These are phyloP conservation scores for Metschnikowia peoriensis DNA, from an alignment of 805 yeast genomes.

Conservation along the genomic window DNA sequence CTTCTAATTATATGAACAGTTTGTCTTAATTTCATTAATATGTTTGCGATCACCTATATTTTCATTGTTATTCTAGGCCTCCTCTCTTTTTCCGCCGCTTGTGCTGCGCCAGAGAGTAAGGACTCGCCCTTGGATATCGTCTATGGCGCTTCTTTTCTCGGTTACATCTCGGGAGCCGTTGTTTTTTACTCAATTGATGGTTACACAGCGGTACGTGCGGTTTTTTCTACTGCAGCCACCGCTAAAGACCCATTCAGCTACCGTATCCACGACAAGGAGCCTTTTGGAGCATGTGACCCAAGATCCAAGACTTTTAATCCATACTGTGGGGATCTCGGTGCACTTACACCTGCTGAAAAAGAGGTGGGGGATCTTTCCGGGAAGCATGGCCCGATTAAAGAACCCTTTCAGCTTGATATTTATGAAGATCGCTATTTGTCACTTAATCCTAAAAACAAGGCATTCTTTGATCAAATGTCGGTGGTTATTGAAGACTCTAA, in stretches of 20 bases:
- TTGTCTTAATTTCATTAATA: neutral
- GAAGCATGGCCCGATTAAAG: conserved; percentile 1
- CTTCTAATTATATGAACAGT: neutral
- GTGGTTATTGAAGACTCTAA: neutral
- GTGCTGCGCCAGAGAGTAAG: conserved; percentile 3
- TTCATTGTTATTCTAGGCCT: neutral
- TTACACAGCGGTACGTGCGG: neutral
- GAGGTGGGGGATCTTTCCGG: conserved; percentile 8
- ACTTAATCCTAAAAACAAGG: conserved; percentile 4
- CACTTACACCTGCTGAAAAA: conserved; percentile 1
- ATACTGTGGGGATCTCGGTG: conserved; percentile 1
- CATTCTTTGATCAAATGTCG: conserved; percentile 3
- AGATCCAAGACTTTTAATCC: neutral
- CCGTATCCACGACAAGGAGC: neutral
- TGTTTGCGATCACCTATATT: neutral
- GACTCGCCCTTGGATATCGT: conserved; percentile 1
- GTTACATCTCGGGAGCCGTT: neutral
- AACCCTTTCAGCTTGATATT: neutral
- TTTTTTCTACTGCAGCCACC: neutral
- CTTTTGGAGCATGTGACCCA: neutral
- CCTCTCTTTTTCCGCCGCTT: neutral
- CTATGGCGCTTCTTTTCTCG: neutral
- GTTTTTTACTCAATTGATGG: conserved; percentile 2
- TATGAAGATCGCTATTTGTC: conserved; percentile 5
- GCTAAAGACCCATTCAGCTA: neutral